These are phyloP conservation scores for Aureobasidium sp. DNA, from an alignment of 2,329 filamentous ascomycete genomes.

Conservation along the genomic window DNA sequence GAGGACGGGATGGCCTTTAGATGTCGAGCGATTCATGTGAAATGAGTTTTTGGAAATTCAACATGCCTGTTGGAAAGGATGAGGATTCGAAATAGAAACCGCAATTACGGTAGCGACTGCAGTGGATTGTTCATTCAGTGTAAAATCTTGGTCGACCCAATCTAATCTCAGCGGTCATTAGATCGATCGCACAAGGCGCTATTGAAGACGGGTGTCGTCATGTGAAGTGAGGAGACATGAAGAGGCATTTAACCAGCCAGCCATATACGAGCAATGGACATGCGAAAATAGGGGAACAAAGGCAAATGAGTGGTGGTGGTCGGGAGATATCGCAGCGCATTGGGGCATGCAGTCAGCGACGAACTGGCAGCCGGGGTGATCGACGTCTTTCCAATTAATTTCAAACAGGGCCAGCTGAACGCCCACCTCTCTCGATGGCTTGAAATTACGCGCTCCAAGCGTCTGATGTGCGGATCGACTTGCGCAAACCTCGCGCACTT, in stretches of 20 bases:
- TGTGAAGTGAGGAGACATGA: background rate
- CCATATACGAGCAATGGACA: background rate
- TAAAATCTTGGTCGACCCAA: background rate
- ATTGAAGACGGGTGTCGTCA: background rate
- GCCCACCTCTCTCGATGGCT: background rate
- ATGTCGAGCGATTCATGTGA: background rate
- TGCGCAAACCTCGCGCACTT: slow-evolving; percentile 10
- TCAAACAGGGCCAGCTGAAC: slow-evolving; percentile 6
- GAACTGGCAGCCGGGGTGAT: slow-evolving; percentile 2
- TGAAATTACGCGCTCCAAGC: slow-evolving; percentile 8
- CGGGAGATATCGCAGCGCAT: background rate
- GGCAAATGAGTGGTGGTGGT: background rate
- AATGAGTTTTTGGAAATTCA: background rate
- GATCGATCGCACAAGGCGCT: background rate
- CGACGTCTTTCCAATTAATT: slow-evolving; percentile 8
- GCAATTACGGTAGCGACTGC: background rate
- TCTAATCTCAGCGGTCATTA: background rate
- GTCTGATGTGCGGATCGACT: slow-evolving; percentile 12
- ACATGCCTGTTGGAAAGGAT: background rate
- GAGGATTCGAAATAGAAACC: background rate
- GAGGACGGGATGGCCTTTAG: background rate
- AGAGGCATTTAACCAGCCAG: background rate
- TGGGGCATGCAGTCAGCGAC: background rate
- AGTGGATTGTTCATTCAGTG: background rate
- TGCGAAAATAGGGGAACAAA: background rate